Evolutionary conservation across 2,329 filamentous ascomycete species (phyloP).

Genomic region (Aspergillus texensis): DNA sequence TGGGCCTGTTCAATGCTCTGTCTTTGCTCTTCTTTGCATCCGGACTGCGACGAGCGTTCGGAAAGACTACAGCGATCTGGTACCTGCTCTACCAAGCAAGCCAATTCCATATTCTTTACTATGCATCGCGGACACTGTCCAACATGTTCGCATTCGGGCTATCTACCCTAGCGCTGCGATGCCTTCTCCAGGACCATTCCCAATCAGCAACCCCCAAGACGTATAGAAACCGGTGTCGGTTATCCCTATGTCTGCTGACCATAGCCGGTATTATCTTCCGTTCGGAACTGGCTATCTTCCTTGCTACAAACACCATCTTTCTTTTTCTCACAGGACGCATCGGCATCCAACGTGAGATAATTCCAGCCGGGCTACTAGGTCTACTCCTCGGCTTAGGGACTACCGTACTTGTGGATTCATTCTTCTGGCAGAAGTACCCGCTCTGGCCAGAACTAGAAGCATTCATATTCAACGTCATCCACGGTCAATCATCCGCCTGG

Average conservation of each 20-base stretch:
- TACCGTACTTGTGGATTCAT: conserved; percentile 80
- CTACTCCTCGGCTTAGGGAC: conserved; percentile 66
- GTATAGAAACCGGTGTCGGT: conserved; percentile 55
- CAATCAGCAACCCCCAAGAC: conserved; percentile 18
- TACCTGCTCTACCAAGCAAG: conserved; percentile 75
- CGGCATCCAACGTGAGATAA: conserved; percentile 56
- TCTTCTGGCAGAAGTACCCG: conserved; percentile 80
- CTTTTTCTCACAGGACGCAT: conserved; percentile 62
- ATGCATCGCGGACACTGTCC: conserved; percentile 85
- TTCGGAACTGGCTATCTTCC: conserved; percentile 81
- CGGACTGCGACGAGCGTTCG: conserved; percentile 68
- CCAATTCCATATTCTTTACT: conserved; percentile 93
- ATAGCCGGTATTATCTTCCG: conserved; percentile 83
- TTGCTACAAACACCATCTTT: conserved; percentile 67
- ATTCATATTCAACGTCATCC: conserved; percentile 89
- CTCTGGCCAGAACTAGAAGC: conserved; percentile 89
- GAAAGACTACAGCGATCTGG: conserved; percentile 71
- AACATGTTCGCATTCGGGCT: conserved; percentile 96
- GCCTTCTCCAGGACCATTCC: conserved; percentile 49
- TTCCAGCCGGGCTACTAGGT: conserved; percentile 68
- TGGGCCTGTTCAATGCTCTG: conserved; percentile 75
- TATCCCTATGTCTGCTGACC: conserved; percentile 75
- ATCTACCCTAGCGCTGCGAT: conserved; percentile 47
- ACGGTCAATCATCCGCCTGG: conserved; percentile 83
- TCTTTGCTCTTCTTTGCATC: conserved; percentile 68